Percentiles rank a stretch among this genome's conserved stretches.
phyloP scores from a whole-genome alignment of 345 rosid genomes.

The Citropsis articulata region DNA sequence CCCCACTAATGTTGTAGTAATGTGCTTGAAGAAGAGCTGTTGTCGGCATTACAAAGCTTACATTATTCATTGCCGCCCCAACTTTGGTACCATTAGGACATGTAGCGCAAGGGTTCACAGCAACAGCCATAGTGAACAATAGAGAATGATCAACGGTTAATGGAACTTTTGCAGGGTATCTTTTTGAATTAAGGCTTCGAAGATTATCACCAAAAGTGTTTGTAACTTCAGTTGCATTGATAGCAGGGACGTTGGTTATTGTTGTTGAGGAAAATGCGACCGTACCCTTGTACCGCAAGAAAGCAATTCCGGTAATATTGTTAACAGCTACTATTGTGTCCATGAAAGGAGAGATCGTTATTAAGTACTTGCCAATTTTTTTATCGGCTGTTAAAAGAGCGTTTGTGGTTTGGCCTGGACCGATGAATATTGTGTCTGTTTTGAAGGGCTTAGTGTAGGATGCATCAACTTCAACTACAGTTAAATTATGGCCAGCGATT shows the following conservation, averaged over 20 bases:
- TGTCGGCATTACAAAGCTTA: conserved; percentile 61
- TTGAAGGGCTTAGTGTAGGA: conserved; percentile 53
- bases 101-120: conserved; percentile 57
- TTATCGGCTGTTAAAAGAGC: conserved; percentile 50
- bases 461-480: conserved; percentile 68
- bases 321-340: conserved; percentile 58
- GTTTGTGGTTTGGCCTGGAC: conserved; percentile 81
- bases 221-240: conserved; percentile 53
- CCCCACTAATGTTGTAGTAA: conserved; percentile 53
- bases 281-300: conserved; percentile 44
- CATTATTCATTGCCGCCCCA: conserved; percentile 51
- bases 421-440: conserved; percentile 54
- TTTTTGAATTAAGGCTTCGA: conserved; percentile 59
- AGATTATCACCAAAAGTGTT: conserved; percentile 33
- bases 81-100: conserved; percentile 50
- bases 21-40: conserved; percentile 63
- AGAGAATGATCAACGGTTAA: conserved; percentile 51
- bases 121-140: conserved; percentile 50
- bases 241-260: conserved; percentile 43
- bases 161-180: conserved; percentile 54
- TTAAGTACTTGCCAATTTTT: conserved; percentile 43
- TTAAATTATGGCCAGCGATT: conserved; percentile 57
- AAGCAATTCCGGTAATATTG: conserved; percentile 44
- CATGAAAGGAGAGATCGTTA: conserved; percentile 75
- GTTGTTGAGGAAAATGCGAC: conserved; percentile 32